phyloP scores from a whole-genome alignment of 805 yeast genomes.

The Ogataea trehalophila region DNA sequence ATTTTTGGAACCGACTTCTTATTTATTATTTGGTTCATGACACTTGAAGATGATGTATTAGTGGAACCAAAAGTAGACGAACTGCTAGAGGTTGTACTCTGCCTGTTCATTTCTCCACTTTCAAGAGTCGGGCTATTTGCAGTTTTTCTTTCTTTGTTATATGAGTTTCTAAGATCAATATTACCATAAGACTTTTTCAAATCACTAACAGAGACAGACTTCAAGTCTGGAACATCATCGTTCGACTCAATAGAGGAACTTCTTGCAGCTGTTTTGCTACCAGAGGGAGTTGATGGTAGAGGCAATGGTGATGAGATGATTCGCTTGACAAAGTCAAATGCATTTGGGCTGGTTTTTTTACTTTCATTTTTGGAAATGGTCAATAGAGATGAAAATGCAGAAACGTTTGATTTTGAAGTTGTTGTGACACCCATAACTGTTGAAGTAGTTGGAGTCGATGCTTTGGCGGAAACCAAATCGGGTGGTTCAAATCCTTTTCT shows the following conservation, averaged over 20 bases:
- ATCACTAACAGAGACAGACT: slow-evolving; percentile 5
- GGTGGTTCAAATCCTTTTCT: slow-evolving; percentile 19
- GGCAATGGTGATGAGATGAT: slow-evolving; percentile 29
- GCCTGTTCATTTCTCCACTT: background rate
- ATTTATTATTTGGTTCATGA: background rate
- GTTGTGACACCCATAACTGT: slow-evolving; percentile 33
- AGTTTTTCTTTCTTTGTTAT: no score
- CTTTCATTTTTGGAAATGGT: slow-evolving; percentile 28
- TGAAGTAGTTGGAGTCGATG: slow-evolving; percentile 30
- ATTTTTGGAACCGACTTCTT: slow-evolving; percentile 4
- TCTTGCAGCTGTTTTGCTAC: slow-evolving; percentile 3
- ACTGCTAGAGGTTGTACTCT: background rate
- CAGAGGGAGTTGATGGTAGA: slow-evolving; percentile 15
- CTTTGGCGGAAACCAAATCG: slow-evolving; percentile 18
- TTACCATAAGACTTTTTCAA: background rate
- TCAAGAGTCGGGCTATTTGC: no score
- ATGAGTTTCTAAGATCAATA: no score
- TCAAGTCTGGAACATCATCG: slow-evolving; percentile 17
- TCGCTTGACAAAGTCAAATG: slow-evolving; percentile 28
- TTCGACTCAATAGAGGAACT: slow-evolving; percentile 6
- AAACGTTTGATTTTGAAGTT: slow-evolving; percentile 32
- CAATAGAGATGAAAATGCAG: slow-evolving; percentile 36
- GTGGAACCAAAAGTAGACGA: background rate
- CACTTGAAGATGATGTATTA: no score
- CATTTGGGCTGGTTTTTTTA: slow-evolving; percentile 15